A percentile compares a stretch with the other conserved stretches of the same genome.
Conservation (phyloP, 192 early-diverging fungal species). For the Podila verticillata region DNA sequence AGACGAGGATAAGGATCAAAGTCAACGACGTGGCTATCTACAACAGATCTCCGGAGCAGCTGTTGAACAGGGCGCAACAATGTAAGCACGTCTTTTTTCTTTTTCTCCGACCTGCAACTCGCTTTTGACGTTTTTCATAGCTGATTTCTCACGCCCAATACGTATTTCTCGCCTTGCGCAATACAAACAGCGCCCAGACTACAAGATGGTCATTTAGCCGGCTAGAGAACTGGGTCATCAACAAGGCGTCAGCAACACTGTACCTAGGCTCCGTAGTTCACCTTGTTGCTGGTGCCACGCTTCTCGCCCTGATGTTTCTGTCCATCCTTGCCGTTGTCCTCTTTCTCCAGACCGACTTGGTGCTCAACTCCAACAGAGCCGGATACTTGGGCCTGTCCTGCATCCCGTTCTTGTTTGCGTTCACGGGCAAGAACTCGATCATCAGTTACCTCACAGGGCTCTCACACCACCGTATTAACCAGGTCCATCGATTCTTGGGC, state of each 20-base stretch:
- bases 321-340: conserved; percentile 48
- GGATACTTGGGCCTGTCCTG: conserved; percentile 57
- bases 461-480: conserved; percentile 55
- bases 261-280: conserved; percentile 28
- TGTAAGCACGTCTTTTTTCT: background rate
- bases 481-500: conserved; percentile 56
- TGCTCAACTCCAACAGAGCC: conserved; percentile 60
- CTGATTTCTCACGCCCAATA: too few species aligned
- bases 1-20: background rate
- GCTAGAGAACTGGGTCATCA: conserved; percentile 47
- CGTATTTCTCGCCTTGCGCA: background rate
- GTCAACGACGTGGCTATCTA: background rate
- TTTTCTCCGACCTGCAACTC: background rate
- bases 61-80: background rate
- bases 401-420: conserved; percentile 60
- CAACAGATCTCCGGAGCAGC: background rate
- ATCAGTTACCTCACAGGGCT: conserved; percentile 55
- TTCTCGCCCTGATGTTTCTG: conserved; percentile 43
- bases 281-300: conserved; percentile 53
- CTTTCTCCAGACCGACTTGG: conserved; percentile 44
- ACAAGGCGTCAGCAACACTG: conserved; percentile 53
- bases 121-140: too few species aligned
- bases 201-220: conserved; percentile 28
- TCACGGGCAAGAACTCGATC: conserved; percentile 61
- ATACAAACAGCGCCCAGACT: background rate